Conservation (phyloP, 2,329 filamentous ascomycete genomes). For the Coniochaeta sp. region DNA sequence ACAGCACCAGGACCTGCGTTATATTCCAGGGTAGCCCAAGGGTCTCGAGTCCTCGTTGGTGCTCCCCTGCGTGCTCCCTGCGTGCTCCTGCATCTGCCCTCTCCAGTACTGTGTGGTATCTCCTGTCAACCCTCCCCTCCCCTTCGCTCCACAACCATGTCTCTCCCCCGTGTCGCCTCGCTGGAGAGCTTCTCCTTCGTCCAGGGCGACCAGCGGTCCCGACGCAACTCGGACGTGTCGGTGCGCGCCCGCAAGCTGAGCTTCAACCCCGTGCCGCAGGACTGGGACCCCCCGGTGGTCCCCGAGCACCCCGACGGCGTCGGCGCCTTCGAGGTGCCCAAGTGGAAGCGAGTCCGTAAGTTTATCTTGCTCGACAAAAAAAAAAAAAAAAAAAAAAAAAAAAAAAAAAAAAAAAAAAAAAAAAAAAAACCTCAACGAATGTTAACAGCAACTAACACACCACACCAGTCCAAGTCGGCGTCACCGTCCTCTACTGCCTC, state of each 20-base stretch:
- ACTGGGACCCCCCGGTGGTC: slow-evolving; percentile 36
- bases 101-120: background rate
- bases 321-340: slow-evolving; percentile 45
- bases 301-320: slow-evolving; percentile 38
- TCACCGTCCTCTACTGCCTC: slow-evolving; percentile 30
- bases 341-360: slow-evolving; percentile 46
- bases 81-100: background rate
- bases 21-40: background rate
- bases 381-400: no score
- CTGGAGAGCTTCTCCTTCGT: slow-evolving; percentile 43
- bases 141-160: slow-evolving; percentile 28
- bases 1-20: background rate
- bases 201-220: slow-evolving; percentile 27
- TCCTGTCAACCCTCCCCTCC: background rate
- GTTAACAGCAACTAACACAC: background rate
- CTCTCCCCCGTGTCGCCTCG: slow-evolving; percentile 43
- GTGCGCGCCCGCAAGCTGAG: slow-evolving; percentile 40
- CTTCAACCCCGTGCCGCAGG: slow-evolving; percentile 48
- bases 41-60: background rate
- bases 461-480: slow-evolving; percentile 27
- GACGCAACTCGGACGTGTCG: slow-evolving; percentile 39
- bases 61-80: background rate
- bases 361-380: slow-evolving; percentile 5
- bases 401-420: no score
- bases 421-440: slow-evolving; percentile 14